Evolutionary conservation across 495 filamentous ascomycete species (phyloP).

Genomic region (Melanomma pulvis-pyrius): DNA sequence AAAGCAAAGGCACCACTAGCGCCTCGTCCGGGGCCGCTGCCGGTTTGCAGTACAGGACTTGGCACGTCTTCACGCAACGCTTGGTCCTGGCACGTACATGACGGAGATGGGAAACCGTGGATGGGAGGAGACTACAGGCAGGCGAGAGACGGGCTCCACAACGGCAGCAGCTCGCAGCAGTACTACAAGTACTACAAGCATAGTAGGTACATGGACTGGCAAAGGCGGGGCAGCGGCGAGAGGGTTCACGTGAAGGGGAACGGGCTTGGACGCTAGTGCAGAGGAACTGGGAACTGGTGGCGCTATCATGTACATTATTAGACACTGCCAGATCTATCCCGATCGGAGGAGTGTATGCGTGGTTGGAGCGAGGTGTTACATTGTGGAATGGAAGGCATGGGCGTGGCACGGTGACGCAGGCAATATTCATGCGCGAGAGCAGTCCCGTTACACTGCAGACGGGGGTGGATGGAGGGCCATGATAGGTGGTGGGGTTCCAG

Average conservation of each 20-base stretch:
- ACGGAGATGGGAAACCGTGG: background rate
- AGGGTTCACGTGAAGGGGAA: background rate
- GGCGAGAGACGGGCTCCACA: background rate
- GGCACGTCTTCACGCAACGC: background rate
- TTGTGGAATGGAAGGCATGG: slow-evolving; percentile 6
- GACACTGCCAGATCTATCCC: slow-evolving; percentile 4
- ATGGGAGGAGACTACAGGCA: background rate
- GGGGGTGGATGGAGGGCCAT: slow-evolving; percentile 10
- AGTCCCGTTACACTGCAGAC: slow-evolving; percentile 34
- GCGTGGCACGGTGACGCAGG: slow-evolving; percentile 30
- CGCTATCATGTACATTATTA: background rate
- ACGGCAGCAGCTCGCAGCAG: no score
- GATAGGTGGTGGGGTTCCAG: slow-evolving; percentile 23
- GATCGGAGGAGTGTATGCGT: background rate
- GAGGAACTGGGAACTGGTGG: background rate
- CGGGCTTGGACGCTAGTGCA: background rate
- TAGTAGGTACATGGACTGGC: no score
- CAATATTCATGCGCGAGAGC: slow-evolving; percentile 29
- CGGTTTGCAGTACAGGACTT: background rate
- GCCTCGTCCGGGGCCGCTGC: background rate
- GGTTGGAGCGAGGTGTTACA: slow-evolving; percentile 37
- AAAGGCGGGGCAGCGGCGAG: background rate
- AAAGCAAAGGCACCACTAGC: slow-evolving; percentile 11
- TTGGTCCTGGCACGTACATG: slow-evolving; percentile 14
- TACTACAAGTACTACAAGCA: no score